Evolutionary conservation across 495 filamentous ascomycete genomes (phyloP), one percentile per base, ranked within the genome.

Genomic region (Talaromyces wortmannii): DNA sequence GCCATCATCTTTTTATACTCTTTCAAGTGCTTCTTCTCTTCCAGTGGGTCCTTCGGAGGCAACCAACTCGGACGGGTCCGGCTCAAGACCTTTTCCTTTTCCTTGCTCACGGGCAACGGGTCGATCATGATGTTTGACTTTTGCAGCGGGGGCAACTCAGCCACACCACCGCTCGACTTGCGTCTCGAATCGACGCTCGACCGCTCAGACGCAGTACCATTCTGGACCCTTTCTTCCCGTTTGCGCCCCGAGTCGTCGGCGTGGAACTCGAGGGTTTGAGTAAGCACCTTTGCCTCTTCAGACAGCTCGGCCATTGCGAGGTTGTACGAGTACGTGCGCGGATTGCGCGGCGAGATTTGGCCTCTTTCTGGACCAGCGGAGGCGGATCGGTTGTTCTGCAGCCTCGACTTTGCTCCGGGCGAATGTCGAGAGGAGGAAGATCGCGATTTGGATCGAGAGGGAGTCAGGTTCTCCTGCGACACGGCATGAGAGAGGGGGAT

Each of bases 1-100:
- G 83, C 83, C 89, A 96, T 95, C 89, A 98, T 97, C 62, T 78
- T 82, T 66, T 95, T 87, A 62, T 96, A 98, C 67, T 97, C 89
- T 63, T 81, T 92, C 53, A 98, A 59, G 64, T 98, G 94, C 53
- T 84, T 86, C 67, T 83, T 92, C 69, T 98, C 94, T 67, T 98
- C 94, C 48, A 87, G 89, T 29, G 89, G 91, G 57, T 90, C 84
- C 70, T 98, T 97, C 0, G 94, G 94, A 6, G 94, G 94, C 13
- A 98, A 76, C 94, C 94, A 98, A 42, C 88, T 92, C 0, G 94
- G 94, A 30, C 94, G 82, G 11, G 94, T 98, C 44, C 95, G 79
- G 17, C 90, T 91, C 16, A 98, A 73, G 6, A 96, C 88, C 43
- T 88, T 90, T 60, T 96, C 91, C 70, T 98, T 98, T 75, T 98